These are phyloP conservation scores for Suillus luteus DNA, from an alignment of 768 basidiomycete species.

Conservation along the genomic window DNA sequence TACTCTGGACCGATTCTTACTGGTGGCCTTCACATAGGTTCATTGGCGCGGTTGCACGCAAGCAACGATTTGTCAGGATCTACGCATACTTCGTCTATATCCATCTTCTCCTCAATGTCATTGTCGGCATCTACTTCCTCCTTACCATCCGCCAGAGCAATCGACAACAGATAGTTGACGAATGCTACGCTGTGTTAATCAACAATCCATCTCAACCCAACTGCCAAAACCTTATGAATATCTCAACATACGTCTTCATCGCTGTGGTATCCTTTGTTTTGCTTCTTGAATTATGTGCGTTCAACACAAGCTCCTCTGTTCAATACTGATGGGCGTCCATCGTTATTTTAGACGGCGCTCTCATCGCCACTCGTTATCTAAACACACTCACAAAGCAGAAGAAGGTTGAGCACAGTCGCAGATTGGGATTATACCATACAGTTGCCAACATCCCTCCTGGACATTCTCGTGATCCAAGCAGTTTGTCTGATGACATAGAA, in stretches of 20 bases:
- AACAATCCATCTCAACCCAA: slow-evolving; percentile 43
- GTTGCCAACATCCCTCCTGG: slow-evolving; percentile 18
- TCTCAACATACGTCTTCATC: slow-evolving; percentile 49
- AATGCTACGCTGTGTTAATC: slow-evolving; percentile 49
- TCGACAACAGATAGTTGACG: slow-evolving; percentile 40
- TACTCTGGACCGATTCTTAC: slow-evolving; percentile 3
- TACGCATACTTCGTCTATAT: slow-evolving; percentile 59
- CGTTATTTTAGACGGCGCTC: slow-evolving; percentile 45
- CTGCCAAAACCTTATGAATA: slow-evolving; percentile 44
- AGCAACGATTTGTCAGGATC: slow-evolving; percentile 57
- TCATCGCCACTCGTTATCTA: slow-evolving; percentile 56
- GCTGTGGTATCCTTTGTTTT: slow-evolving; percentile 47
- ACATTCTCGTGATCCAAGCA: slow-evolving; percentile 28
- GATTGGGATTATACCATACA: slow-evolving; percentile 35
- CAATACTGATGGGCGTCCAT: slow-evolving; percentile 12
- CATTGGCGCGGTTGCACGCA: slow-evolving; percentile 62
- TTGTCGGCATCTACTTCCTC: slow-evolving; percentile 53
- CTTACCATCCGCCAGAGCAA: slow-evolving; percentile 50
- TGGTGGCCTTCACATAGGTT: slow-evolving; percentile 30
- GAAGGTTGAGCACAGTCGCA: slow-evolving; percentile 38
- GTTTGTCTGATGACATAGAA: slow-evolving; percentile 27
- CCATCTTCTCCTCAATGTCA: slow-evolving; percentile 58
- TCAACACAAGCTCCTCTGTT: not conserved
- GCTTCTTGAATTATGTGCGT: slow-evolving; percentile 59
- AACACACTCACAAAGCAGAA: slow-evolving; percentile 56